These are phyloP conservation scores for Aspergillus kassunensis DNA, from an alignment of 495 filamentous ascomycete species.

Conservation along the genomic window DNA sequence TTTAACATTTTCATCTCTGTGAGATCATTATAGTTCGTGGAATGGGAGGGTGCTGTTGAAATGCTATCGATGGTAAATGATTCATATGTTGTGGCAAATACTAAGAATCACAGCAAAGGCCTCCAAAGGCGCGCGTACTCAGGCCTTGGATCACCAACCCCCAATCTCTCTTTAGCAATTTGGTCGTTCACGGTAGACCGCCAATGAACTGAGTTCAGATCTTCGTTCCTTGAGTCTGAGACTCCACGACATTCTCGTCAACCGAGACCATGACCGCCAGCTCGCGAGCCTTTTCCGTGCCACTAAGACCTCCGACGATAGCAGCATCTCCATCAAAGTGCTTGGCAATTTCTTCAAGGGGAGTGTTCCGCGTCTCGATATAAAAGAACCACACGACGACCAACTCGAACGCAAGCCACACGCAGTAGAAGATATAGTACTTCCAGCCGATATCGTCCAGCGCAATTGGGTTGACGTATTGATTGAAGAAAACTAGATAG, in stretches of 20 bases:
- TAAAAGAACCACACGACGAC: constrained; percentile 61
- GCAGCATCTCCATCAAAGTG: constrained; percentile 48
- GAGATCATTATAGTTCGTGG: too few relatives aligned
- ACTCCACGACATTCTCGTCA: background rate
- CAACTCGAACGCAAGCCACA: constrained; percentile 57
- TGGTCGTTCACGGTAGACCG: too few relatives aligned
- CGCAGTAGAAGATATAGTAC: constrained; percentile 61
- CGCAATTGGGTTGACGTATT: constrained; percentile 58
- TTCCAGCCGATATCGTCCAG: constrained; percentile 56
- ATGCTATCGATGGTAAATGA: too few relatives aligned
- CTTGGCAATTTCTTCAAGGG: constrained; percentile 61
- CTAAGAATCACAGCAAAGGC: too few relatives aligned
- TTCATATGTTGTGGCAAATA: too few relatives aligned
- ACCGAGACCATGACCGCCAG: background rate
- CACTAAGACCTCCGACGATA: background rate
- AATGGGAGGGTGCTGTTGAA: too few relatives aligned
- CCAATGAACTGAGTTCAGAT: too few relatives aligned
- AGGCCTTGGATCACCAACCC: too few relatives aligned
- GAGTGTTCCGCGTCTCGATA: constrained; percentile 60
- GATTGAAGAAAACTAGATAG: constrained; percentile 46
- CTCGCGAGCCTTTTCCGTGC: background rate
- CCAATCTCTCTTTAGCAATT: too few relatives aligned
- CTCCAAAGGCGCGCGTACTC: too few relatives aligned
- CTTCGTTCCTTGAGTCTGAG: background rate
- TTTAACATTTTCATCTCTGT: too few relatives aligned